phyloP scores from a whole-genome alignment of 1,139 yeast genomes.

The Kodamaea sp. region DNA sequence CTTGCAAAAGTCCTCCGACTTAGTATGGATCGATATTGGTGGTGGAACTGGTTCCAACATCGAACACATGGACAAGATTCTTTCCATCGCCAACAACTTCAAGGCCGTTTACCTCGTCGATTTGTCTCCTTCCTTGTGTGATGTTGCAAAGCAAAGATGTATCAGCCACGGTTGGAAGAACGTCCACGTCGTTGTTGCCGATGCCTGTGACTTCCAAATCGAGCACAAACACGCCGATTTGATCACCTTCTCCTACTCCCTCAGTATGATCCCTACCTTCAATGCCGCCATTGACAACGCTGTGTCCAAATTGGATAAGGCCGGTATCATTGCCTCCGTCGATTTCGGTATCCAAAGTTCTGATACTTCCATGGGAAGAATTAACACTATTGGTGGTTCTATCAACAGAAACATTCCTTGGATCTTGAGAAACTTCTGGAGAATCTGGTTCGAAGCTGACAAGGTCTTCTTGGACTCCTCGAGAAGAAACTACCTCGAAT shows the following conservation, averaged over 20 bases:
- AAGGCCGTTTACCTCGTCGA: slow-evolving; percentile 72
- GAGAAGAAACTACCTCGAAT: slow-evolving; percentile 80
- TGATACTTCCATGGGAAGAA: slow-evolving; percentile 67
- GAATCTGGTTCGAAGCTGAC: slow-evolving; percentile 86
- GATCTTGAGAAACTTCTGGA: slow-evolving; percentile 79
- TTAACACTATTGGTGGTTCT: slow-evolving; percentile 74
- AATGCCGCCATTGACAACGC: slow-evolving; percentile 79
- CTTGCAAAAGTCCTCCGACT: slow-evolving; percentile 40
- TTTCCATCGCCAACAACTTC: slow-evolving; percentile 52
- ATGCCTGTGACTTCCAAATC: slow-evolving; percentile 71
- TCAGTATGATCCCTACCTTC: slow-evolving; percentile 83
- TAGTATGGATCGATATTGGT: slow-evolving; percentile 83
- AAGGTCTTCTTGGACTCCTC: slow-evolving; percentile 77
- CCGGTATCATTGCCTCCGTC: slow-evolving; percentile 67
- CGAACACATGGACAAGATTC: slow-evolving; percentile 65
- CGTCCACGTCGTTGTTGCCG: slow-evolving; percentile 71
- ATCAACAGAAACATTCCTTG: slow-evolving; percentile 73
- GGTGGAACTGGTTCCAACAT: slow-evolving; percentile 86
- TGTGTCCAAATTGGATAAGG: slow-evolving; percentile 49
- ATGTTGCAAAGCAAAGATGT: slow-evolving; percentile 65
- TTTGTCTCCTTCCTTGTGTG: slow-evolving; percentile 73
- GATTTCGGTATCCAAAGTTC: slow-evolving; percentile 78
- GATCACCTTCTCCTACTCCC: slow-evolving; percentile 74
- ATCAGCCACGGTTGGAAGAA: slow-evolving; percentile 55
- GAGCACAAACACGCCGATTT: slow-evolving; percentile 50